phyloP scores from a whole-genome alignment of 2,329 filamentous ascomycete species.

The Fusarium brachygibbosum region DNA sequence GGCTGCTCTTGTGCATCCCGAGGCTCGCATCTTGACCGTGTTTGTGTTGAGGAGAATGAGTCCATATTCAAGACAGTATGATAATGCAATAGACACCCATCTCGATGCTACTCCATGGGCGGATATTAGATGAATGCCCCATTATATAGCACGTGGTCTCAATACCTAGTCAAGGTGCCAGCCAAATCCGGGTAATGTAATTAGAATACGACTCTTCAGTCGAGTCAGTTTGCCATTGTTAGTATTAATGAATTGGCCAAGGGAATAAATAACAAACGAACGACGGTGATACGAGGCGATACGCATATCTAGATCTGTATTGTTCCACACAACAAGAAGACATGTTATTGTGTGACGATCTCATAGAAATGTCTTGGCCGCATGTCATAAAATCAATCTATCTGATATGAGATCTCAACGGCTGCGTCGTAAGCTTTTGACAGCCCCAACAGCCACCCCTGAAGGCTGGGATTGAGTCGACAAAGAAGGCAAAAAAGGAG shows the following conservation, averaged over 20 bases:
- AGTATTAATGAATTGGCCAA: constrained; percentile 7
- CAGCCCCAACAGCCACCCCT: not conserved
- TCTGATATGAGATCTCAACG: constrained; percentile 23
- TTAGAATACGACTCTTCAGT: constrained; percentile 28
- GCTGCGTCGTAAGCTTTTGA: constrained; percentile 12
- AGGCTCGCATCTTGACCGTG: constrained; percentile 12
- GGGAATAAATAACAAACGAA: not conserved
- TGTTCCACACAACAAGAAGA: not conserved
- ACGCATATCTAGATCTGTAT: not conserved
- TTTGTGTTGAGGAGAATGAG: not conserved
- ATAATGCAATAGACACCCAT: constrained; percentile 1
- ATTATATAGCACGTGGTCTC: constrained; percentile 27
- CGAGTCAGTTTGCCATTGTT: not conserved
- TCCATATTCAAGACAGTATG: not conserved
- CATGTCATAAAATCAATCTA: not conserved
- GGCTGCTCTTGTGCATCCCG: constrained; percentile 13
- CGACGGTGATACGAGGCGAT: constrained; percentile 20
- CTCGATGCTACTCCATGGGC: constrained; percentile 8
- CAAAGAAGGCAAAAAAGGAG: constrained; percentile 25
- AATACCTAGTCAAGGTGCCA: constrained; percentile 23
- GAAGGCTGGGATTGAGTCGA: not conserved
- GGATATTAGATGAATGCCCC: constrained; percentile 11
- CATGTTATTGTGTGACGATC: not conserved
- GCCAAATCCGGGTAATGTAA: constrained; percentile 25
- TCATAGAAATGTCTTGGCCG: constrained; percentile 11